phyloP scores from a whole-genome alignment of 2,329 filamentous ascomycete species.

The Balansia obtecta region DNA sequence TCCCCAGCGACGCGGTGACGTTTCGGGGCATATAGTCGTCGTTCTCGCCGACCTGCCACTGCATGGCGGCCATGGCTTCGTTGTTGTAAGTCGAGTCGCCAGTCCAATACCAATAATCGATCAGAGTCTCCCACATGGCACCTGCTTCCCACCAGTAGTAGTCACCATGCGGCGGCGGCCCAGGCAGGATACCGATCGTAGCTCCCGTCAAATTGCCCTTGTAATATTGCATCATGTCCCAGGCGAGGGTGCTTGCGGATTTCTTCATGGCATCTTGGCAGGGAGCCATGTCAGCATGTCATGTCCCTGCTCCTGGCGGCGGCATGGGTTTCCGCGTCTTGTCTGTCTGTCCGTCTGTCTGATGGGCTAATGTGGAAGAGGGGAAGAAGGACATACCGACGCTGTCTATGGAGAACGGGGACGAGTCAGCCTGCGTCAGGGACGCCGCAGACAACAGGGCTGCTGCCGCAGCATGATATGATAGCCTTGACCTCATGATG shows the following conservation, averaged over 20 bases:
- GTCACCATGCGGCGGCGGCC: slow-evolving; percentile 30
- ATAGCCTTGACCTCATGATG: slow-evolving; percentile 7
- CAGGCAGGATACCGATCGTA: slow-evolving; percentile 35
- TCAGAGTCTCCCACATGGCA: slow-evolving; percentile 47
- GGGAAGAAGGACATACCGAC: slow-evolving; percentile 4
- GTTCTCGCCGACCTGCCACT: slow-evolving; percentile 39
- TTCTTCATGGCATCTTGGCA: slow-evolving; percentile 24
- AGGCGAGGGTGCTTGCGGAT: slow-evolving; percentile 26
- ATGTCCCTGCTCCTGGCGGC: not conserved
- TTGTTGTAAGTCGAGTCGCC: slow-evolving; percentile 47
- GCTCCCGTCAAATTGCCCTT: slow-evolving; percentile 31
- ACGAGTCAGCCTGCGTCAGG: slow-evolving; percentile 6
- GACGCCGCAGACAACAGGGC: slow-evolving; percentile 5
- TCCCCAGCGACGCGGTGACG: slow-evolving; percentile 39
- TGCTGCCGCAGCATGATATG: slow-evolving; percentile 1
- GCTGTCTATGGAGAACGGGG: slow-evolving; percentile 5
- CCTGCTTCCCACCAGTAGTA: slow-evolving; percentile 59
- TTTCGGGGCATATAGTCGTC: slow-evolving; percentile 44
- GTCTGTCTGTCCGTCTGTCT: not conserved
- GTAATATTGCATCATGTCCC: slow-evolving; percentile 34
- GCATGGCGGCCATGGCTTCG: slow-evolving; percentile 36
- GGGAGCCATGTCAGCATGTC: not conserved
- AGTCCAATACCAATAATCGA: slow-evolving; percentile 54
- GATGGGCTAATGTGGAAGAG: not conserved
- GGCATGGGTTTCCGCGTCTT: not conserved